Evolutionary conservation across 2,329 filamentous ascomycete species (phyloP).

Genomic region (Ceratocystis papillata): DNA sequence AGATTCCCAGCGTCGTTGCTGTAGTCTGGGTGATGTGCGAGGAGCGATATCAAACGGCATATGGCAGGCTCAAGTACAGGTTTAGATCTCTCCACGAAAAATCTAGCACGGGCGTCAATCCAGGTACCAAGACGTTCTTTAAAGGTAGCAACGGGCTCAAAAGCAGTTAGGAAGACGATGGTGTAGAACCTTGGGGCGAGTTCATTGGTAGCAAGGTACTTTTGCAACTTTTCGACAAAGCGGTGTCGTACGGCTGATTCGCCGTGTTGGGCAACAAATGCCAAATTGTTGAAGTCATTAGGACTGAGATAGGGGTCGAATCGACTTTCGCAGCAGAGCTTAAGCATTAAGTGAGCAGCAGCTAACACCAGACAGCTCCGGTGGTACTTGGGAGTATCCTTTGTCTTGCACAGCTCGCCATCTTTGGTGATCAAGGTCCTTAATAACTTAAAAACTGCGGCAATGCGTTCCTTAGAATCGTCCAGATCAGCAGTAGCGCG

Average conservation of each 20-base stretch:
- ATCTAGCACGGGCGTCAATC: slow-evolving; percentile 69
- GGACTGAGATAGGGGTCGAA: slow-evolving; percentile 67
- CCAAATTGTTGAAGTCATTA: slow-evolving; percentile 67
- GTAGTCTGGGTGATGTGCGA: slow-evolving; percentile 92
- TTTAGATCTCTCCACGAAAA: slow-evolving; percentile 49
- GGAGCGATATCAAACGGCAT: slow-evolving; percentile 69
- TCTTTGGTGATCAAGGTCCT: slow-evolving; percentile 62
- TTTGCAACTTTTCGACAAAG: slow-evolving; percentile 80
- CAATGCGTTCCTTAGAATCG: slow-evolving; percentile 47
- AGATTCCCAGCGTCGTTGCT: slow-evolving; percentile 55
- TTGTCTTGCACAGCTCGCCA: slow-evolving; percentile 68
- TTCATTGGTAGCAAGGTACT: slow-evolving; percentile 66
- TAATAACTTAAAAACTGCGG: slow-evolving; percentile 65
- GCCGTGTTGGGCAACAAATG: slow-evolving; percentile 69
- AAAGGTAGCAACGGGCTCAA: slow-evolving; percentile 68
- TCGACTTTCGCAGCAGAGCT: slow-evolving; percentile 65
- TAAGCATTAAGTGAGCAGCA: slow-evolving; percentile 70
- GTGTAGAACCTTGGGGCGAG: slow-evolving; percentile 73
- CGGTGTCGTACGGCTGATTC: slow-evolving; percentile 61
- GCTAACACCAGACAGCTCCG: slow-evolving; percentile 69
- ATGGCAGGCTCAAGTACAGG: slow-evolving; percentile 70
- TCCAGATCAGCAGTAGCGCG: slow-evolving; percentile 44
- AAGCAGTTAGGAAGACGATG: slow-evolving; percentile 80
- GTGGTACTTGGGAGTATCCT: slow-evolving; percentile 66
- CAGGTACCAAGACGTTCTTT: slow-evolving; percentile 72